These are phyloP conservation scores for Aspergillus egyptiacus DNA, from an alignment of 495 filamentous ascomycete species.

Conservation along the genomic window DNA sequence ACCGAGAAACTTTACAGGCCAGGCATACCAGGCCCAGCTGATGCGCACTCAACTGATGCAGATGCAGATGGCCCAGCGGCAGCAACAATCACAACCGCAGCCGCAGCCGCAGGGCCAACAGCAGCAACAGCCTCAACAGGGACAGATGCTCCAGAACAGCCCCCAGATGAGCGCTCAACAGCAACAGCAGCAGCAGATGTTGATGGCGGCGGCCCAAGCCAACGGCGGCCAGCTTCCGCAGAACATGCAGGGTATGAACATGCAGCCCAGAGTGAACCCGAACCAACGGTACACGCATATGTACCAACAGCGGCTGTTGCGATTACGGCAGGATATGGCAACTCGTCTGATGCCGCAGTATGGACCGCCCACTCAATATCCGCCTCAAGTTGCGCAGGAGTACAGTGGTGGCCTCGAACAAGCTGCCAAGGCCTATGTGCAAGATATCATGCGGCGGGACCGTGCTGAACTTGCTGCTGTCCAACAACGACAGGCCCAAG, in stretches of 20 bases:
- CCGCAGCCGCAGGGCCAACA: constrained; percentile 21
- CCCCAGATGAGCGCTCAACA: constrained; percentile 35
- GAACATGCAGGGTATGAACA: constrained; percentile 27
- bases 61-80: constrained; percentile 38
- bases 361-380: constrained; percentile 39
- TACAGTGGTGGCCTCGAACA: constrained; percentile 33
- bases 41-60: constrained; percentile 38
- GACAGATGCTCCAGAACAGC: constrained; percentile 30
- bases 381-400: constrained; percentile 37
- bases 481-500: constrained; percentile 30
- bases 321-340: constrained; percentile 37
- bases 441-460: constrained; percentile 42
- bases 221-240: constrained; percentile 36
- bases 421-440: constrained; percentile 38
- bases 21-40: constrained; percentile 42
- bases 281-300: constrained; percentile 34
- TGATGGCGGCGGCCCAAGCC: constrained; percentile 39
- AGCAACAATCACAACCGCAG: constrained; percentile 30
- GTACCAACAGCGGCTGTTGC: constrained; percentile 34
- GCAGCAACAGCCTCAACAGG: constrained; percentile 26
- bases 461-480: constrained; percentile 35
- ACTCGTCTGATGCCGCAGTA: constrained; percentile 35
- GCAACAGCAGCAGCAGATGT: constrained; percentile 26
- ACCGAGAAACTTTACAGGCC: constrained; percentile 31
- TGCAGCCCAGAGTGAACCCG: constrained; percentile 24